Base-by-base conservation (phyloP, 2,329 filamentous ascomycete species). In the Dothideomycetidae sp. region DNA sequence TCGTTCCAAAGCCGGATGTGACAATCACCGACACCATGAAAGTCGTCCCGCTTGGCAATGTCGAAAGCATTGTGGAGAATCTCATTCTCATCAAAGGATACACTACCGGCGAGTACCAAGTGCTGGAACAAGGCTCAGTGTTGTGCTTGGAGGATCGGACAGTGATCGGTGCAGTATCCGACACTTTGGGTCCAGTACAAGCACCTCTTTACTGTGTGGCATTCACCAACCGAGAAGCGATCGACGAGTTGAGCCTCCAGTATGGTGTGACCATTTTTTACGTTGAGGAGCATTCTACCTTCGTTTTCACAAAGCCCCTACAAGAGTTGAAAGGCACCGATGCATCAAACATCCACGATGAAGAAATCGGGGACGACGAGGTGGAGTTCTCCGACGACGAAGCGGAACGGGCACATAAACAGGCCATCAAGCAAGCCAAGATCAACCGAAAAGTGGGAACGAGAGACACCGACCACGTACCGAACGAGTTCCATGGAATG, bases 301-400 rank as follows among this genome's bases (percentile, higher is more conserved):
- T 80, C 49, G 83, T 93, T 39, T 90, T 93, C 53, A 94, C 88
- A 0, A 73, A 90, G 54, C 75, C 78, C 5, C 64, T 96, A 40
- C 81, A 79, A 57, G 70, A 68, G 36, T 55, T 80, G 50, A 96
- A 93, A 61, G 84, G 85, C 42, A 90, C 84, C 7, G 90, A 98
- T 57, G 88, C 90, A 5, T 93, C 84, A 36, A 96, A 96, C 54
- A 70, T 93, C 38, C 81, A 93, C 57, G 90, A 96, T 48, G 90
- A 98, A 56, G 88, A 96, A 60, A 71, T 85, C 5, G 75, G 63
- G 11, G 78, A 81, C 19, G 82, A 93, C 26, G 88, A 96, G 54
- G 72, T 84, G 48, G 90, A 96, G 53, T 96, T 96, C 56, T 94
- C 88, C 0, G 90, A 98, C 48, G 90, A 98, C 50, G 90, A 98